A percentile compares a stretch with the other conserved stretches of the same genome.
Evolutionary conservation across 257 asterid genomes (phyloP).

Genomic region (Nicotiana tabacum): DNA sequence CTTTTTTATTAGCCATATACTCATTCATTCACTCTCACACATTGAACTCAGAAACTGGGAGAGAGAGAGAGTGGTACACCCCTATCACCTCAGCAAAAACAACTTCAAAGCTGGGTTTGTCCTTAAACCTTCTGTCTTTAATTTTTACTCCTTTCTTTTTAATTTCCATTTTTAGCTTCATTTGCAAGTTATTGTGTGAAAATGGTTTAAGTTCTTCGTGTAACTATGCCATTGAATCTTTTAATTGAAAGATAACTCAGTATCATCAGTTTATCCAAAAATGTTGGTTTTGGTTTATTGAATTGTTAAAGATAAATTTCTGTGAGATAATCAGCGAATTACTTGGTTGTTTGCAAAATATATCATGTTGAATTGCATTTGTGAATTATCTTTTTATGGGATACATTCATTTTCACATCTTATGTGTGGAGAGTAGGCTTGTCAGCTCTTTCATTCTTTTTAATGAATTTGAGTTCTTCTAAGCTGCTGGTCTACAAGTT

Average conservation of each 20-base stretch:
- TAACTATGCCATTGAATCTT: background rate
- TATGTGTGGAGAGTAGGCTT: background rate
- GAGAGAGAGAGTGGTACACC: background rate
- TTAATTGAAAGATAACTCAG: background rate
- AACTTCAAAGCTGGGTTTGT: background rate
- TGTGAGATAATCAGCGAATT: background rate
- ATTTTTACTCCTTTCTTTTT: background rate
- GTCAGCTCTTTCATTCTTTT: background rate
- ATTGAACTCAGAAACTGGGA: background rate
- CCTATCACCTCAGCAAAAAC: background rate
- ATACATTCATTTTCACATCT: background rate
- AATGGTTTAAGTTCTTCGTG: background rate
- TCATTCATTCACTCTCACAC: background rate
- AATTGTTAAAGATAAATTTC: background rate
- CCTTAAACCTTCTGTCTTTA: background rate
- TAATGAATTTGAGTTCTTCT: background rate
- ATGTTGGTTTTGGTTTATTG: background rate
- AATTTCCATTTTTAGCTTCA: background rate
- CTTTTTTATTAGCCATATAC: conserved; percentile 7
- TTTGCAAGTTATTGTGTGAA: background rate
- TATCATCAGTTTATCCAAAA: background rate
- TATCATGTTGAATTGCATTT: background rate
- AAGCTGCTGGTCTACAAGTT: background rate
- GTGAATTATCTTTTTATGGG: background rate
- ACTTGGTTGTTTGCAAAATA: background rate